Conservation (phyloP, 2,329 filamentous ascomycete species). For the Orbilia brochopaga region DNA sequence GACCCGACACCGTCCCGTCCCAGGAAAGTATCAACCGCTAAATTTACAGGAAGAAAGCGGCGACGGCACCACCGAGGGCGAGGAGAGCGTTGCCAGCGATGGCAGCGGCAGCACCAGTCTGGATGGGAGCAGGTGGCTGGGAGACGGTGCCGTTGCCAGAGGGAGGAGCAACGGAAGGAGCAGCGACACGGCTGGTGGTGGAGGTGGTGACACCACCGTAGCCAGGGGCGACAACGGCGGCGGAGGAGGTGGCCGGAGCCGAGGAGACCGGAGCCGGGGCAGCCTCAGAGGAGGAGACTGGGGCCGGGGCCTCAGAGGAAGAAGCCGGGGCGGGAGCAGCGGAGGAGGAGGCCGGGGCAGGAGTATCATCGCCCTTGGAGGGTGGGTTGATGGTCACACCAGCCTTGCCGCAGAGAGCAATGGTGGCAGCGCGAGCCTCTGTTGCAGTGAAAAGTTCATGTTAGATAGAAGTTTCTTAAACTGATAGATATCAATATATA, state of each 20-base stretch:
- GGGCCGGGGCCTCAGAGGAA: constrained; percentile 12
- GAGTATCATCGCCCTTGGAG: constrained; percentile 1
- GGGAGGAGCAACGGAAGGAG: constrained; percentile 17
- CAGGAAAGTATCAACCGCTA: not conserved
- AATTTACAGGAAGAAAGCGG: constrained; percentile 52
- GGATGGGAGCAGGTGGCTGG: constrained; percentile 14
- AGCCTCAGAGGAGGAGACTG: constrained; percentile 21
- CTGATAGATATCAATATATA: constrained; percentile 1
- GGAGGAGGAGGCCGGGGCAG: constrained; percentile 11
- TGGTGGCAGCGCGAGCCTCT: constrained; percentile 51
- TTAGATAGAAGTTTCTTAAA: constrained; percentile 31
- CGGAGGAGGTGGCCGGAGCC: not conserved
- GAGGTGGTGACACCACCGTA: constrained; percentile 23
- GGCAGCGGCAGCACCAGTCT: constrained; percentile 33
- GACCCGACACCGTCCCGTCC: not conserved
- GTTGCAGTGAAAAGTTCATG: constrained; percentile 11
- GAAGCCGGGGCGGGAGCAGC: constrained; percentile 24
- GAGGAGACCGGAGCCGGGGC: not conserved
- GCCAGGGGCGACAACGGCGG: constrained; percentile 19
- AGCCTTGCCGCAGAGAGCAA: constrained; percentile 44
- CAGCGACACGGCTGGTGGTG: constrained; percentile 21
- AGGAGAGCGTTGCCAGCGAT: constrained; percentile 43
- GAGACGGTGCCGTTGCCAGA: constrained; percentile 25
- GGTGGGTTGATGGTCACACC: constrained; percentile 52
- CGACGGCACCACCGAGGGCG: constrained; percentile 47